Evolutionary conservation across 495 filamentous ascomycete genomes (phyloP).

Genomic region (Clohesyomyces aquaticus): DNA sequence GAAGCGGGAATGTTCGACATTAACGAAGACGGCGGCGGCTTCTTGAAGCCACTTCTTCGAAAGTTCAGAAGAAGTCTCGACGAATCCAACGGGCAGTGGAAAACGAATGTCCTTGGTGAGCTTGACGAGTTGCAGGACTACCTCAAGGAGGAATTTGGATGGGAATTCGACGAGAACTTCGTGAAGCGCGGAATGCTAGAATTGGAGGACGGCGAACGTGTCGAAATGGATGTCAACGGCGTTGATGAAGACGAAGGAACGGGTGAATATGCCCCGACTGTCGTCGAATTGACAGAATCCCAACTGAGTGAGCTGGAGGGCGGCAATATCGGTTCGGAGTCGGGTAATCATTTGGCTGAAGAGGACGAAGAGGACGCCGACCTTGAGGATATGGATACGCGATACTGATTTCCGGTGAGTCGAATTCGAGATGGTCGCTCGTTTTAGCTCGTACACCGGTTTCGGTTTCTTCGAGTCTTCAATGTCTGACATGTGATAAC

Average conservation of each 20-base stretch:
- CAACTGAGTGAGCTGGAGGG: conserved; percentile 40
- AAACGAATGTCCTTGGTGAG: conserved; percentile 52
- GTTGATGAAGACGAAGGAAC: conserved; percentile 81
- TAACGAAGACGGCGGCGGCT: conserved; percentile 56
- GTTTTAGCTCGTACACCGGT: background rate
- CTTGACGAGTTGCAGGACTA: conserved; percentile 62
- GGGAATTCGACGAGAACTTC: conserved; percentile 63
- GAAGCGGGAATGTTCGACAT: conserved; percentile 63
- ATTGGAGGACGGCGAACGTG: conserved; percentile 76
- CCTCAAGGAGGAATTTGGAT: conserved; percentile 62
- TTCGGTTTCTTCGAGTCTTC: background rate
- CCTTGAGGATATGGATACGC: conserved; percentile 48
- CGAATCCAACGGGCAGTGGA: conserved; percentile 39
- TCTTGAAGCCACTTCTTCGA: conserved; percentile 59
- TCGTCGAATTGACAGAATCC: conserved; percentile 66
- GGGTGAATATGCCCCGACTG: conserved; percentile 81
- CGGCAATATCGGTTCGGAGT: conserved; percentile 8
- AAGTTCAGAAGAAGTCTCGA: conserved; percentile 53
- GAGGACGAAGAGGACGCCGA: conserved; percentile 44
- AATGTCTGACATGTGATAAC: too few species aligned
- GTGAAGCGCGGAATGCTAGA: conserved; percentile 67
- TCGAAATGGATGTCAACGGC: conserved; percentile 75
- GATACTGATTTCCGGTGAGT: conserved; percentile 42
- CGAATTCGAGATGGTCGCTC: conserved; percentile 3
- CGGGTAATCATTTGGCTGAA: conserved; percentile 6